Evolutionary conservation across 768 basidiomycete genomes (phyloP).

Genomic region (Mycena leptocephala): DNA sequence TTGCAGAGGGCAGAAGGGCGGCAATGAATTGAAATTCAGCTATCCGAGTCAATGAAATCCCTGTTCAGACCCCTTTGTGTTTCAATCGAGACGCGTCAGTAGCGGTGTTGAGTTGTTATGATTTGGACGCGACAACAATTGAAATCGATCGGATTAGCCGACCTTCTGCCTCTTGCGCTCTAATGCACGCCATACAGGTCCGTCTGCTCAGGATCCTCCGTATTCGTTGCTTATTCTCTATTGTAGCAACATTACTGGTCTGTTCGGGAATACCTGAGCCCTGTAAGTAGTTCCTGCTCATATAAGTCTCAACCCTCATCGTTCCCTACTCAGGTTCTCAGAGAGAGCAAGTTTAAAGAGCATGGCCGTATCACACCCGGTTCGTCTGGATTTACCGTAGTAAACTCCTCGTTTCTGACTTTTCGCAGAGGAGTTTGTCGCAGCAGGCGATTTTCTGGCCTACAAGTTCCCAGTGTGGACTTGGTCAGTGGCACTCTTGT

Average conservation of each 20-base stretch:
- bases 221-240: slow-evolving; percentile 25
- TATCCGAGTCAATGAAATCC: too few relatives aligned
- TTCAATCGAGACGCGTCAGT: neutral
- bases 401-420: slow-evolving; percentile 3
- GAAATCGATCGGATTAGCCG: neutral
- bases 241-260: slow-evolving; percentile 92
- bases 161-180: neutral
- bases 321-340: slow-evolving; percentile 88
- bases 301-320: slow-evolving; percentile 40
- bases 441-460: slow-evolving; percentile 95
- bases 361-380: slow-evolving; percentile 97
- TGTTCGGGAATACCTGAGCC: slow-evolving; percentile 94
- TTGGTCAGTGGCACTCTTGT: slow-evolving; percentile 72
- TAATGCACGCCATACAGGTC: slow-evolving; percentile 45
- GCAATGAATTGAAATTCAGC: neutral
- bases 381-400: slow-evolving; percentile 52
- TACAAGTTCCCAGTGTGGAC: slow-evolving; percentile 99
- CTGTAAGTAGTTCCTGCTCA: slow-evolving; percentile 64
- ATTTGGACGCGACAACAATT: neutral
- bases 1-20: neutral
- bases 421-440: slow-evolving; percentile 93
- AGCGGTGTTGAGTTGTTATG: neutral
- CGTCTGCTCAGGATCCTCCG: neutral
- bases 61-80: neutral
- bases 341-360: slow-evolving; percentile 99